These are phyloP conservation scores for Aspergillus floridensis DNA, from an alignment of 2,329 filamentous ascomycete genomes.

Conservation along the genomic window DNA sequence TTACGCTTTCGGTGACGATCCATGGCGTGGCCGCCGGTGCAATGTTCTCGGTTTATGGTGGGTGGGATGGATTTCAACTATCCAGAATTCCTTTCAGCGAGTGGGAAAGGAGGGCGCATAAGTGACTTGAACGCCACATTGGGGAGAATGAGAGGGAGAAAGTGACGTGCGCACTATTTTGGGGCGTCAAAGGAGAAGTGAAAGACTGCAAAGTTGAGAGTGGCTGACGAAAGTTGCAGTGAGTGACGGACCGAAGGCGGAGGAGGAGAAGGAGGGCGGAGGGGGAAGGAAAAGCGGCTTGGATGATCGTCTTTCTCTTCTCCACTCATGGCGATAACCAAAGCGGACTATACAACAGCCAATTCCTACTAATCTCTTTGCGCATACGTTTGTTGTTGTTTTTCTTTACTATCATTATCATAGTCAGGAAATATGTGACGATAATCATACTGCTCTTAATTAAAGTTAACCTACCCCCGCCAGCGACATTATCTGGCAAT, in stretches of 20 bases:
- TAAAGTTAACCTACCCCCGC: no score
- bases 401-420: no score
- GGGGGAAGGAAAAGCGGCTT: not conserved
- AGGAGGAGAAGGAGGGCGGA: not conserved
- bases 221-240: constrained; percentile 8
- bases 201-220: not conserved
- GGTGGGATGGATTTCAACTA: constrained; percentile 26
- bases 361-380: no score
- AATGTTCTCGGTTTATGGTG: constrained; percentile 15
- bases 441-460: no score
- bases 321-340: no score
- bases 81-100: constrained; percentile 36
- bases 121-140: constrained; percentile 42
- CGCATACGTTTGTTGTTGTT: no score
- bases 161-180: constrained; percentile 15
- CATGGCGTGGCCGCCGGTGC: constrained; percentile 37
- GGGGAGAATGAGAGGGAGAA: constrained; percentile 15
- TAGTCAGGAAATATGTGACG: no score
- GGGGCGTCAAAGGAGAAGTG: constrained; percentile 2
- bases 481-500: not conserved
- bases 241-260: constrained; percentile 6
- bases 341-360: no score
- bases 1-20: constrained; percentile 52
- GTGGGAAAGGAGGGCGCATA: constrained; percentile 35
- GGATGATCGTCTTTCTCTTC: not conserved